Percentiles rank a stretch among this genome's conserved stretches.
Conservation (phyloP, 1,284 basidiomycete species). For the Austroboletus novae-zelandiae region DNA sequence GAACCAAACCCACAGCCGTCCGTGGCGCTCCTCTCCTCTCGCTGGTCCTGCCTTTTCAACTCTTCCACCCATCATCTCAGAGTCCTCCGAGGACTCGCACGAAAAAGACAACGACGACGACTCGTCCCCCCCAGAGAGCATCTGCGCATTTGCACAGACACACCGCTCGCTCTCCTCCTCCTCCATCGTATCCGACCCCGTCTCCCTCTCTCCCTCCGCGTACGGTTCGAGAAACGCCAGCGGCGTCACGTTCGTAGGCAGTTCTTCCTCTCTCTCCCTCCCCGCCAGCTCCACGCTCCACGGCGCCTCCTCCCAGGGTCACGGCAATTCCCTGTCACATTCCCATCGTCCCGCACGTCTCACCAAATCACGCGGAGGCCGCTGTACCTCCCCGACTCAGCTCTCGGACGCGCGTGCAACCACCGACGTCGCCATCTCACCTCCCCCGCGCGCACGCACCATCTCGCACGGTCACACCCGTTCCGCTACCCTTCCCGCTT, state of each 20-base stretch:
- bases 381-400: neutral
- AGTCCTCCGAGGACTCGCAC: constrained; percentile 19
- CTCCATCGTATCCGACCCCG: constrained; percentile 18
- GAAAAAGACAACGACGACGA: neutral
- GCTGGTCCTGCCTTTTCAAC: constrained; percentile 27
- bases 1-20: constrained; percentile 21
- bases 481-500: constrained; percentile 11
- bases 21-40: constrained; percentile 30
- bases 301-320: constrained; percentile 20
- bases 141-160: neutral
- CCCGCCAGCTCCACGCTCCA: constrained; percentile 8
- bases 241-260: constrained; percentile 12
- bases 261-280: constrained; percentile 26
- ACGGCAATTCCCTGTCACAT: constrained; percentile 3
- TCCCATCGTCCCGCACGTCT: constrained; percentile 4
- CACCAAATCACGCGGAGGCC: constrained; percentile 9
- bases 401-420: neutral
- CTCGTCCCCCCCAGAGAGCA: neutral
- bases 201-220: constrained; percentile 12
- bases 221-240: constrained; percentile 19
- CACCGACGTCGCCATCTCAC: constrained; percentile 4
- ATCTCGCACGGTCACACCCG: constrained; percentile 18
- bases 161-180: constrained; percentile 10
- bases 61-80: constrained; percentile 21
- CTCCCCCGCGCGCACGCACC: constrained; percentile 23